phyloP scores from a whole-genome alignment of 108 stramenopile species.

The Parietichytrium sp. region DNA sequence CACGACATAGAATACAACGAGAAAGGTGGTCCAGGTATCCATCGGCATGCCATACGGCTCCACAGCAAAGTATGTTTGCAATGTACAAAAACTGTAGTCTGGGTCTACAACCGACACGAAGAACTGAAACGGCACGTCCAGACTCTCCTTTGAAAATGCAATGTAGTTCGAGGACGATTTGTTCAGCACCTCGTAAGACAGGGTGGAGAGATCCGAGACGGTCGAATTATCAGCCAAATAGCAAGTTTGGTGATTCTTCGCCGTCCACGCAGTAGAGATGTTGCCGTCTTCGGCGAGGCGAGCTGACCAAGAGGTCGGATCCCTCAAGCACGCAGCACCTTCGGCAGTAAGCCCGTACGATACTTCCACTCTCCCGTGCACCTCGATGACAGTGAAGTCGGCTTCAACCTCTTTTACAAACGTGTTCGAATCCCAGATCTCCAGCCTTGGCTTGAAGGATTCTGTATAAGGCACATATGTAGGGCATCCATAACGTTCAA shows the following conservation, averaged over 20 bases:
- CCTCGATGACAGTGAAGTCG: neutral
- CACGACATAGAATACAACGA: constrained; percentile 3
- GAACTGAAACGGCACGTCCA: neutral
- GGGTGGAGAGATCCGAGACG: neutral
- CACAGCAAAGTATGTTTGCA: neutral
- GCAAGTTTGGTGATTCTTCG: neutral
- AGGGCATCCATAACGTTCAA: neutral
- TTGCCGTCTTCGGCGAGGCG: neutral
- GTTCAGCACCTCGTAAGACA: constrained; percentile 12
- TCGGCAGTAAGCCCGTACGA: neutral
- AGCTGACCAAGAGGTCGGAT: neutral
- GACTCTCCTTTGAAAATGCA: neutral
- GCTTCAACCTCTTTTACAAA: constrained; percentile 31
- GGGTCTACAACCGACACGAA: constrained; percentile 6
- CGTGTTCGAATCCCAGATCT: neutral
- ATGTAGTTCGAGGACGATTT: neutral
- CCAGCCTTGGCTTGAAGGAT: neutral
- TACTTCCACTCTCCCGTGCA: neutral
- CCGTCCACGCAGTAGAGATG: neutral
- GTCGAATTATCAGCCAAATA: neutral
- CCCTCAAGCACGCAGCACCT: neutral
- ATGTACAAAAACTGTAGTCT: constrained; percentile 22
- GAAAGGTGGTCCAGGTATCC: neutral
- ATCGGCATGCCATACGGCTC: constrained; percentile 31
- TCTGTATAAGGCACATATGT: constrained; percentile 8